phyloP scores from a whole-genome alignment of 1,284 basidiomycete species.

The Fomitopsis palustris region DNA sequence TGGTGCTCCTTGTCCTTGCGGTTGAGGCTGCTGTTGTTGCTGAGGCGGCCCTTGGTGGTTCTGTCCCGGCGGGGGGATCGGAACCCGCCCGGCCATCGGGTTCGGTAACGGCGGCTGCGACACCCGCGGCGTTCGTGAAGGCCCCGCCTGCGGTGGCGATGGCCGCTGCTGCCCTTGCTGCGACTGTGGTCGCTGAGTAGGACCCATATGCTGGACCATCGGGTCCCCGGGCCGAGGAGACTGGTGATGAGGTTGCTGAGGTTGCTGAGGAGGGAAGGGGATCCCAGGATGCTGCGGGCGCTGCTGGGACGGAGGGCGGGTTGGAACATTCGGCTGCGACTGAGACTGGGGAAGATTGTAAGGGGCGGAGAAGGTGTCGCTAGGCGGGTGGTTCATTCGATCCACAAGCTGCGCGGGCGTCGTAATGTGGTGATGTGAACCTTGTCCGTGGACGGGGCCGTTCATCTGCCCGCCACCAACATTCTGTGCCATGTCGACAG shows the following conservation, averaged over 20 bases:
- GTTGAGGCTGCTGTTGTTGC: constrained; percentile 21
- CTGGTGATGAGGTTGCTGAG: constrained; percentile 30
- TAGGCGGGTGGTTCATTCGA: constrained; percentile 39
- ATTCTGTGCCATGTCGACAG: constrained; percentile 36
- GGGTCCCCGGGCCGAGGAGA: constrained; percentile 40
- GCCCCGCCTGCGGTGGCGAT: constrained; percentile 18
- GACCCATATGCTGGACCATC: constrained; percentile 7
- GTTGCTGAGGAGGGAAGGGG: constrained; percentile 22
- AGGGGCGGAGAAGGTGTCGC: constrained; percentile 24
- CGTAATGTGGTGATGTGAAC: constrained; percentile 41
- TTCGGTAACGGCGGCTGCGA: constrained; percentile 19
- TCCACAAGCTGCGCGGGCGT: constrained; percentile 61
- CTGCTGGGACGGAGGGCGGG: constrained; percentile 45
- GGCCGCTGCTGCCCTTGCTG: constrained; percentile 22
- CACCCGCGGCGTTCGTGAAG: constrained; percentile 21
- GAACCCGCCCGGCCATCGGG: constrained; percentile 4
- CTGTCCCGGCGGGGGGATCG: constrained; percentile 15
- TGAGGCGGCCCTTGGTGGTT: constrained; percentile 21
- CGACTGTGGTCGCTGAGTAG: constrained; percentile 25
- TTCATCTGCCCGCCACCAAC: constrained; percentile 15
- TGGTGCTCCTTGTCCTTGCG: constrained; percentile 1
- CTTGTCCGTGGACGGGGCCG: constrained; percentile 27
- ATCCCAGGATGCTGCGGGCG: constrained; percentile 27
- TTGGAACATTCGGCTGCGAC: constrained; percentile 28
- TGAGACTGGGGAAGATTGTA: constrained; percentile 34